A percentile compares a stretch with the other conserved stretches of the same genome.
Evolutionary conservation across 345 rosid genomes (phyloP).

Genomic region (Citrus reticulata): DNA sequence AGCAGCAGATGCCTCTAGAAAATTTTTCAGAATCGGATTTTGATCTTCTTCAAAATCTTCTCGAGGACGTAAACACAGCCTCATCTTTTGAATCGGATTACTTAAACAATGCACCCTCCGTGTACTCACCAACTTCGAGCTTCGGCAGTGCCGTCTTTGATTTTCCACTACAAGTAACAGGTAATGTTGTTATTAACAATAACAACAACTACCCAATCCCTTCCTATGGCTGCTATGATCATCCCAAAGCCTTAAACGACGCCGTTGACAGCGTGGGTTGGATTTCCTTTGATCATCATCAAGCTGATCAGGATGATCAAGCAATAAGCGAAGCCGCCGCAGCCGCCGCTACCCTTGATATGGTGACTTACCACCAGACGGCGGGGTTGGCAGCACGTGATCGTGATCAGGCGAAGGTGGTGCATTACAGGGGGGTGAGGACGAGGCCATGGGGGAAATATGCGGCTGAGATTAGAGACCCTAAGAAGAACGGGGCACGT

Average conservation of each 20-base stretch:
- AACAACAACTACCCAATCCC: no score
- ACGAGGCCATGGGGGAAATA: conserved; percentile 38
- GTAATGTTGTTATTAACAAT: not conserved
- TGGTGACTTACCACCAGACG: not conserved
- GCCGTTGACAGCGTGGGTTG: not conserved
- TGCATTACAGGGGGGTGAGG: conserved; percentile 20
- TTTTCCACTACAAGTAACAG: not conserved
- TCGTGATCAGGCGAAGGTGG: not conserved
- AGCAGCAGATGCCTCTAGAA: not conserved
- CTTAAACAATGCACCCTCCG: not conserved
- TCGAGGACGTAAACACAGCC: not conserved
- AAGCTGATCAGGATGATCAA: no score
- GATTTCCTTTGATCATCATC: conserved; percentile 2
- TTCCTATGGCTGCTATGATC: not conserved
- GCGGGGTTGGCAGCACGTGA: not conserved
- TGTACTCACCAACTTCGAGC: not conserved
- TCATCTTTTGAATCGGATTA: not conserved
- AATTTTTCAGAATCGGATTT: not conserved
- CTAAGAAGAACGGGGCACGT: conserved; percentile 23
- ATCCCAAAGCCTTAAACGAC: not conserved
- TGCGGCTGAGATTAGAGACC: conserved; percentile 34
- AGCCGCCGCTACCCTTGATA: not conserved
- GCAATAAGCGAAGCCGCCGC: not conserved
- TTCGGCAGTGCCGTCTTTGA: not conserved
- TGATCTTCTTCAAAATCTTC: conserved; percentile 5